Conservation (phyloP, 129 eudicot genomes). For the Saposhnikovia divaricata region DNA sequence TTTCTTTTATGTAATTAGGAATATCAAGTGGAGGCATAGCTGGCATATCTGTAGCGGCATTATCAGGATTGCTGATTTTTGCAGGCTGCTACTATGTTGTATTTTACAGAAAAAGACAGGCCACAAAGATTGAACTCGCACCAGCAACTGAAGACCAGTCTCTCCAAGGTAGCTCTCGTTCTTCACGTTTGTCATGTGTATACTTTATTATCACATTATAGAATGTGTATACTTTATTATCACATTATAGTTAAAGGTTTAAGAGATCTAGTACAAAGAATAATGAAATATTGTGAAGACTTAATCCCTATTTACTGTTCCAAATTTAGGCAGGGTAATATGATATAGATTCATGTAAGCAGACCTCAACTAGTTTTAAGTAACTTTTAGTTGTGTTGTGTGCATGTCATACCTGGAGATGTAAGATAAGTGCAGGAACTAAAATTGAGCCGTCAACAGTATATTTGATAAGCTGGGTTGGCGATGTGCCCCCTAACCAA, state of each 20-base stretch:
- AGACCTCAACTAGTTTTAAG: background rate
- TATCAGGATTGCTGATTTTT: conserved; percentile 38
- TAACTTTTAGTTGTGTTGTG: background rate
- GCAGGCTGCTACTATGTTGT: conserved; percentile 41
- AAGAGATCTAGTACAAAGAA: background rate
- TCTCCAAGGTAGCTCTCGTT: background rate
- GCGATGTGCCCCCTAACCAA: background rate
- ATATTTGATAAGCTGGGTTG: background rate
- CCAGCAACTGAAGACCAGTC: conserved; percentile 5
- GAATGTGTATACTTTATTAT: background rate
- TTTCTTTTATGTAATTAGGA: conserved; percentile 45
- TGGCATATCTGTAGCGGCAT: conserved; percentile 53
- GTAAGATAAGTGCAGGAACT: background rate
- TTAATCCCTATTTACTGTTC: background rate
- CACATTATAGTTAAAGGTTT: background rate
- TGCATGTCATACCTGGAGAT: background rate
- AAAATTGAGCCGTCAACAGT: background rate
- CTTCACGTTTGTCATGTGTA: background rate
- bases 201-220: background rate
- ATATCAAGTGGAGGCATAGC: conserved; percentile 62
- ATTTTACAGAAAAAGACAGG: conserved; percentile 42
- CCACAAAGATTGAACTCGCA: background rate
- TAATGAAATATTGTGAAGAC: background rate
- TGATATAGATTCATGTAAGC: background rate
- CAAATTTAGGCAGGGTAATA: background rate